Base-by-base conservation (phyloP, 2,329 filamentous ascomycete species). In the Microdochium paspali region DNA sequence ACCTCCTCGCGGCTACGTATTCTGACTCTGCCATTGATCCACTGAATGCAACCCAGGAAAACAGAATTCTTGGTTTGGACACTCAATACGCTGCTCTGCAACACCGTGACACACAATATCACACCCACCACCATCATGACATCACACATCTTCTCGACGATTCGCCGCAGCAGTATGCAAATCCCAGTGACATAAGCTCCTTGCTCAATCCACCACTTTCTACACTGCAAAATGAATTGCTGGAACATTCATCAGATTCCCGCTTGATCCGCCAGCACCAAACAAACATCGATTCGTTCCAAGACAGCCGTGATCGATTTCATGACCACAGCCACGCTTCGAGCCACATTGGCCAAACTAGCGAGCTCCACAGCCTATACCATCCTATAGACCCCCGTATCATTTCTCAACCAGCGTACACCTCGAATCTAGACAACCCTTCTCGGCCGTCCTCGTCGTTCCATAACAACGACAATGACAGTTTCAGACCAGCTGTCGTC, bases 301-400 rank as follows among this genome's bases (percentile, higher is more conserved):
- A 56, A 15, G 51, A 54, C 6, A 56, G 58, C 21, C 32, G 28
- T n/a, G 47, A 48, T 12, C 56, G 59, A 44, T 50, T 54, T 24
- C 56, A 54, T 26, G 50, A 56, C 26, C 51, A 46, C 31, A 23
- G 24, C 44, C 48, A 50, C 49, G 54, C 24, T 51, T 54, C 35
- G 54, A 53, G 50, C 55, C 50, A 31, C 51, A 54, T 49, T 56
- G 61, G 23, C 52, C 62, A 21, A 48, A 61, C 2, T 60, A 64
- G 45, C 54, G 58, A 24, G 52, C 58, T 13, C 57, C 58, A 30
- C 63, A 64, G 10, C 25, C 62, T 70, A 24, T 76, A 74, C 57
- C 73, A 78, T 46, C 77, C 76, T 24, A 79, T 80, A 59, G 76
- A 80, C 56, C 76, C 77, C n/a, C 75, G 76, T 53, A 79, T 80